Base-by-base conservation (phyloP, 345 rosid species). In the Eucalyptus erythrocorys region DNA sequence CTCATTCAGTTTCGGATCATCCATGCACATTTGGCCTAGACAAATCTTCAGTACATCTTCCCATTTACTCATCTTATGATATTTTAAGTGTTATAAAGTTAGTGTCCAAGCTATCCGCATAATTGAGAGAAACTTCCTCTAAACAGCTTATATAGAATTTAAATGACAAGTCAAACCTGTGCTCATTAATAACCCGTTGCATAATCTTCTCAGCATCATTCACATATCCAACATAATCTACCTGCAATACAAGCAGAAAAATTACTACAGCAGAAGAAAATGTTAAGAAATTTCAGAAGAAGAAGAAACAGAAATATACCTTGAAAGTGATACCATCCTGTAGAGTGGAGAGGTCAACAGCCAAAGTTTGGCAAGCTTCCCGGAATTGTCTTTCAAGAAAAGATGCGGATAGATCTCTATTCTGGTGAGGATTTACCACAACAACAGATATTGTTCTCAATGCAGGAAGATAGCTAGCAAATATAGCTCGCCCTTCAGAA, bases 301-400 rank as follows among this genome's bases (percentile, higher is more conserved):
- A 30, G 82, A 89, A 89, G 86, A 87, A 48, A 86, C 48, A 34
- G 53, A 71, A 84, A 81, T 32, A 91, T 88, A 96, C 99, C 95
- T 96, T 95, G 94, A 95, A 94, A 90, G 86, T 88, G 87, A 92
- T 86, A 61, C 91, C 93, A 89, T 92, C 89, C 24, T 50, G 85
- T 90, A 86, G 91, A 32, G 94, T 88, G 89, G 93, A 91, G 40
- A 90, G 86, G 90, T 94, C 96, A 88, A 90, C 88, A 87, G 94
- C 95, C 92, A 95, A 89, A 76, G 95, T 93, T 88, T 89, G 94
- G 90, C 99, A 96, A 89, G 98, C 96, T 93, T 97, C 99, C 89
- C 94, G 95, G 90, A 95, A 96, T 92, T 97, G 98, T 90, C 91
- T 95, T 90, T 97, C 98, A 59, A 97, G 96, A 90, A 95, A 91